Evolutionary conservation across 1,139 yeast genomes (phyloP).

Genomic region (Taphrina sp.): DNA sequence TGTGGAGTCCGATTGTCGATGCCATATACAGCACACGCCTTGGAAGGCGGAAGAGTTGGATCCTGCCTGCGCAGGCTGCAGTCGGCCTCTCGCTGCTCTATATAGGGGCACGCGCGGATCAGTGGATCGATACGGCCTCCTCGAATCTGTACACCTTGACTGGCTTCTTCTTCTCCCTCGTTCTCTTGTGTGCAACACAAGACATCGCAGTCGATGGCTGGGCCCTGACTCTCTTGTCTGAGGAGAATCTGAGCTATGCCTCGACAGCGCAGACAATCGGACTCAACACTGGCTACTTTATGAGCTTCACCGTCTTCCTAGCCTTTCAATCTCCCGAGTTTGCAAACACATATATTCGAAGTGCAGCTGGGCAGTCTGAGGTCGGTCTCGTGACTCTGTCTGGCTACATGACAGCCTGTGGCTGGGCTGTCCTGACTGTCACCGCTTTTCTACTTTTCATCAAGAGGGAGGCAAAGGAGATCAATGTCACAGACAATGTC

Average conservation of each 20-base stretch:
- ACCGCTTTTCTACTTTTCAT: slow-evolving; percentile 55
- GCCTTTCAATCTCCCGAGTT: slow-evolving; percentile 91
- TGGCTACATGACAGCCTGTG: slow-evolving; percentile 75
- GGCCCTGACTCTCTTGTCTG: slow-evolving; percentile 86
- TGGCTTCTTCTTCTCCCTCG: slow-evolving; percentile 65
- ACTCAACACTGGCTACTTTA: slow-evolving; percentile 85
- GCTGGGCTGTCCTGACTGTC: slow-evolving; percentile 64
- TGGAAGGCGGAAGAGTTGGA: slow-evolving; percentile 92
- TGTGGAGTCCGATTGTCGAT: slow-evolving; percentile 97
- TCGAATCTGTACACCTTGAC: slow-evolving; percentile 47
- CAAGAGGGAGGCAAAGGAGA: slow-evolving; percentile 49
- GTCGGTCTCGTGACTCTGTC: slow-evolving; percentile 70
- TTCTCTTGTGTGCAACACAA: slow-evolving; percentile 92
- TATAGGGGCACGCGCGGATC: slow-evolving; percentile 62
- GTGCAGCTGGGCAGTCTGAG: slow-evolving; percentile 52
- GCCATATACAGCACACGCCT: slow-evolving; percentile 65
- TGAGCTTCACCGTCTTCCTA: slow-evolving; percentile 83
- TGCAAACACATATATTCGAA: slow-evolving; percentile 76
- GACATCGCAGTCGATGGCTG: slow-evolving; percentile 99
- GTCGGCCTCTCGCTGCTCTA: slow-evolving; percentile 67
- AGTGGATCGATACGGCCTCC: slow-evolving; percentile 49
- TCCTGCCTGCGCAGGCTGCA: slow-evolving; percentile 80
- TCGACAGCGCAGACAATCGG: slow-evolving; percentile 98
- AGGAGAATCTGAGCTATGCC: slow-evolving; percentile 81
- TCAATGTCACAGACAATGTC: slow-evolving; percentile 45